Conservation (phyloP, 768 basidiomycete species). For the Mycena rebaudengoi region DNA sequence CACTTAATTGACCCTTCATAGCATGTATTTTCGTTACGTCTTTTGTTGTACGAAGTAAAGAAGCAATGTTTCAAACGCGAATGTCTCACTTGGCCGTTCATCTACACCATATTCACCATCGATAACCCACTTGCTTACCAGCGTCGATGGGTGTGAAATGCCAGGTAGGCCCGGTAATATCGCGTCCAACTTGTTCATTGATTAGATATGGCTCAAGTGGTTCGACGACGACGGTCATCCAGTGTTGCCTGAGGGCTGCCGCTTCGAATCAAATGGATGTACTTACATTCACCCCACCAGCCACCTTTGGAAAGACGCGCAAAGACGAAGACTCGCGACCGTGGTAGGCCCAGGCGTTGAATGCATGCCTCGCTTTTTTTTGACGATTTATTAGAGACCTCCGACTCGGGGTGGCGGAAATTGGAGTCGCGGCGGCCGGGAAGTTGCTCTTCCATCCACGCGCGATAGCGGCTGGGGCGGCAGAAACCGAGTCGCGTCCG, state of each 20-base stretch:
- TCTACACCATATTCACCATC: no score
- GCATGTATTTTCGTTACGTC: background rate
- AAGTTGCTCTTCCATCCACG: background rate
- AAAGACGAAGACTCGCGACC: background rate
- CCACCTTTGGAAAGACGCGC: background rate
- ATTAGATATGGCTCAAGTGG: background rate
- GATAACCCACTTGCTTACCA: no score
- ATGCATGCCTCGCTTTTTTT: no score
- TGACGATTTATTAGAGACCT: no score
- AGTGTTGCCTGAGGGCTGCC: background rate
- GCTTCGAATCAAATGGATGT: background rate
- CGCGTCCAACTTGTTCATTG: background rate
- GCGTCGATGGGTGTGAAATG: background rate
- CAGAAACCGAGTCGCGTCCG: background rate
- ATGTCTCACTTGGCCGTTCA: no score
- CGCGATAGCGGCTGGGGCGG: constrained; percentile 14
- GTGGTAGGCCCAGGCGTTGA: background rate
- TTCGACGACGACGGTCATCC: constrained; percentile 22
- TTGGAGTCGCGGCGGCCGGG: background rate
- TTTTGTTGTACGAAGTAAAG: constrained; percentile 21
- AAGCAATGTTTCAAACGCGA: no score
- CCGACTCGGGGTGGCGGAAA: background rate
- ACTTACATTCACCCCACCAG: constrained; percentile 12
- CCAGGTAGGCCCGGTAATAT: background rate
- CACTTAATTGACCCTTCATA: constrained; percentile 27